Conservation (phyloP, 345 rosid genomes). For the Eucalyptus urophylla region DNA sequence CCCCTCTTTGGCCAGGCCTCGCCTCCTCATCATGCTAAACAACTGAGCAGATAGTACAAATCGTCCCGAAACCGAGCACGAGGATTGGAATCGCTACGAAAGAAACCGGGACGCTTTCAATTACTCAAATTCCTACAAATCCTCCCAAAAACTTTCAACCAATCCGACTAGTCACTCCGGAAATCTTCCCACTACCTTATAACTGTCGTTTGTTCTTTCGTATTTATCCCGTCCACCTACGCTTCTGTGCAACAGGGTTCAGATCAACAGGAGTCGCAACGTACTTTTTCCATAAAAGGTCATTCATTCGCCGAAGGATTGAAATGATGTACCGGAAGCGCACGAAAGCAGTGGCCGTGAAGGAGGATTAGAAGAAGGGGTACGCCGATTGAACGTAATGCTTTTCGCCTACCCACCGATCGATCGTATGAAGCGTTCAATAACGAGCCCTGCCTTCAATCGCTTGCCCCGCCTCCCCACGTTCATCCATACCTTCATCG, state of each 20-base stretch:
- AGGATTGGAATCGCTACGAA: background rate
- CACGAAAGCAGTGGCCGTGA: background rate
- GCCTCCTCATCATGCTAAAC: no score
- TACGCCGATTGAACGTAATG: background rate
- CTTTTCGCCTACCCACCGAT: background rate
- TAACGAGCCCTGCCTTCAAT: background rate
- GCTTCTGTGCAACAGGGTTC: background rate
- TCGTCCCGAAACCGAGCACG: background rate
- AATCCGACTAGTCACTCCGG: background rate
- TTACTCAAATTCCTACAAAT: background rate
- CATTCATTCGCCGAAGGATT: background rate
- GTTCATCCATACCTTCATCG: background rate
- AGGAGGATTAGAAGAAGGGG: background rate
- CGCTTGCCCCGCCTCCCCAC: background rate
- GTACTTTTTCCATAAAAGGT: background rate
- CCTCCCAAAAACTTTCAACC: background rate
- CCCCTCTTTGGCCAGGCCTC: background rate
- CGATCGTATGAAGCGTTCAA: background rate
- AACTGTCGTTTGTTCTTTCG: background rate
- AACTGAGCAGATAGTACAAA: background rate
- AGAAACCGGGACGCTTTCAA: background rate
- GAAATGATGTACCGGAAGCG: background rate
- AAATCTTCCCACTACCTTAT: background rate
- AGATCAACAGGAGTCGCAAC: background rate
- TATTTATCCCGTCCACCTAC: background rate